Evolutionary conservation across 371 early-diverging fungal species (phyloP).

Genomic region (Nosema granulosis): DNA sequence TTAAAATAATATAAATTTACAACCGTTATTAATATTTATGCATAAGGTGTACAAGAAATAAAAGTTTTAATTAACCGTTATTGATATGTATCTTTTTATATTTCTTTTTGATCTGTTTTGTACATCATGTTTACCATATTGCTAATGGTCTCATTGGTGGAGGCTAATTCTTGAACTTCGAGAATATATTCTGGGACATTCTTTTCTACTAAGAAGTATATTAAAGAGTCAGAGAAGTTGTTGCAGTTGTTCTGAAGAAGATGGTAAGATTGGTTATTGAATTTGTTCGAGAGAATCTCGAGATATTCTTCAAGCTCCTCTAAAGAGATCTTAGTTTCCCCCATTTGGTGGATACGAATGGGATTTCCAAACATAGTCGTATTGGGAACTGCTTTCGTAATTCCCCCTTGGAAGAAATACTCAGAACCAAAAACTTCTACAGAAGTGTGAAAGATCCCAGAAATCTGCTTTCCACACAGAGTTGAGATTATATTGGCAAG

Average conservation of each 20-base stretch:
- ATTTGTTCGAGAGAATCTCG: slow-evolving; percentile 33
- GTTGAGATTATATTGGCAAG: slow-evolving; percentile 13
- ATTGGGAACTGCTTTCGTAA: slow-evolving; percentile 45
- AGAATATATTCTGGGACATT: slow-evolving; percentile 63
- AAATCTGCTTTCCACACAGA: slow-evolving; percentile 47
- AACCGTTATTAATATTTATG: neutral
- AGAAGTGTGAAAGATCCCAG: slow-evolving; percentile 73
- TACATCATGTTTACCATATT: slow-evolving; percentile 12
- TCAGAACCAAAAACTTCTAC: slow-evolving; percentile 79
- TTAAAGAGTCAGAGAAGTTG: slow-evolving; percentile 60
- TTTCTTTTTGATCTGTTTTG: neutral
- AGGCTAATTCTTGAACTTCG: slow-evolving; percentile 53
- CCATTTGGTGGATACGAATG: slow-evolving; percentile 48
- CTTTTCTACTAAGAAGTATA: slow-evolving; percentile 52
- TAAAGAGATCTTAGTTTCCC: slow-evolving; percentile 47
- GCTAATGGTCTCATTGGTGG: slow-evolving; percentile 19
- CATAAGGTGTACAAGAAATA: too few relatives aligned
- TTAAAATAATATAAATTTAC: neutral
- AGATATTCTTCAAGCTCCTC: slow-evolving; percentile 56
- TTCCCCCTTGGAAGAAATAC: slow-evolving; percentile 76
- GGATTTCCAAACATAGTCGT: slow-evolving; percentile 51
- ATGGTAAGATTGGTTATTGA: slow-evolving; percentile 57
- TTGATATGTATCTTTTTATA: neutral
- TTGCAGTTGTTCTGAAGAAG: slow-evolving; percentile 66
- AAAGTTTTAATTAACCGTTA: neutral